These are phyloP conservation scores for Zymoseptoria tritici DNA, from an alignment of 2,329 filamentous ascomycete species.

Conservation along the genomic window DNA sequence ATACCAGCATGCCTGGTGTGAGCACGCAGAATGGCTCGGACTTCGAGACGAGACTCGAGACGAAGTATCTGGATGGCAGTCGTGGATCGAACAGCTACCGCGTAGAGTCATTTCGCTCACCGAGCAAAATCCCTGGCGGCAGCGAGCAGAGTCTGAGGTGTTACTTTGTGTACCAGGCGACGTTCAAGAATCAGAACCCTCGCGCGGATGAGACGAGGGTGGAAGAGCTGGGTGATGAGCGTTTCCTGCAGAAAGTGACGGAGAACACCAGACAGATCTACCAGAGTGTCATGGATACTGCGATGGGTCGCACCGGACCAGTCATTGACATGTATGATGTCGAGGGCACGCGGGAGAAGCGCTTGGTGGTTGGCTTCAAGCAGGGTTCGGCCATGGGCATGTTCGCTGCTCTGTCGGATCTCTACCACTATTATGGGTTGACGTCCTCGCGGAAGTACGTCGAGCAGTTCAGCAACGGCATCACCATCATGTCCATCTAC, in stretches of 20 bases:
- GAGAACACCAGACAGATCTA: conserved; percentile 94
- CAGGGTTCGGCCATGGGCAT: conserved; percentile 85
- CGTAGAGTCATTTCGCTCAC: conserved; percentile 94
- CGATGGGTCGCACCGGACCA: conserved; percentile 76
- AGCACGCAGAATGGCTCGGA: conserved; percentile 70
- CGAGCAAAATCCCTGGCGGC: conserved; percentile 66
- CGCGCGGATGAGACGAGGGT: conserved; percentile 73
- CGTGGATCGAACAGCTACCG: conserved; percentile 68
- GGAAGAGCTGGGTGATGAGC: conserved; percentile 83
- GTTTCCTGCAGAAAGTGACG: conserved; percentile 93
- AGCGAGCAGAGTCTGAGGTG: conserved; percentile 79
- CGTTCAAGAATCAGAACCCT: conserved; percentile 72
- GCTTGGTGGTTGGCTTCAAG: conserved; percentile 89
- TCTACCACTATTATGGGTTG: conserved; percentile 98
- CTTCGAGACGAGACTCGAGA: conserved; percentile 88
- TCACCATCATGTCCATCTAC: conserved; percentile 94
- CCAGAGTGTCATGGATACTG: conserved; percentile 82
- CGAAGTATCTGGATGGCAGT: conserved; percentile 85
- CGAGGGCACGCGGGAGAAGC: conserved; percentile 82
- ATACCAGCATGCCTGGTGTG: conserved; percentile 85
- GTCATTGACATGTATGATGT: conserved; percentile 98
- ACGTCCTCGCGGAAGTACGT: conserved; percentile 97
- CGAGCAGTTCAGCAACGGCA: conserved; percentile 95
- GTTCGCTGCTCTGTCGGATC: conserved; percentile 88
- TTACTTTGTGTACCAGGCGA: conserved; percentile 98